Evolutionary conservation across 192 early-diverging fungal genomes (phyloP).

Genomic region (Coemansia sp.): DNA sequence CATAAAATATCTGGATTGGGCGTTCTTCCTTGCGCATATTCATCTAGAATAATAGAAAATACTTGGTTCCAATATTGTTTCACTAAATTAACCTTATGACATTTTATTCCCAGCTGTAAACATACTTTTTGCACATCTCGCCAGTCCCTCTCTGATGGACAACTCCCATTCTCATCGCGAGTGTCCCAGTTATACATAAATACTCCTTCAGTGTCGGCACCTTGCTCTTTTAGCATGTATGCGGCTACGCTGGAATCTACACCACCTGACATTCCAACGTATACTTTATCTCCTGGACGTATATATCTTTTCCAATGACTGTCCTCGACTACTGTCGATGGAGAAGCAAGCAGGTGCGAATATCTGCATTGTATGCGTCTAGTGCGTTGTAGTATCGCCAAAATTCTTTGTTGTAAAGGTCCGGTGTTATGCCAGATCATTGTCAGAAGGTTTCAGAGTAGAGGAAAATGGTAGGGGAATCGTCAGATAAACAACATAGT

Average conservation of each 20-base stretch:
- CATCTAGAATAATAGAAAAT: conserved; percentile 77
- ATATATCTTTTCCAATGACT: not conserved
- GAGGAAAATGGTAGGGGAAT: not conserved
- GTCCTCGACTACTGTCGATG: not conserved
- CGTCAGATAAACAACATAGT: not conserved
- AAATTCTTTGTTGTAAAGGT: not conserved
- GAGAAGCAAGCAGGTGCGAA: no score
- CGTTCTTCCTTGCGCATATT: conserved; percentile 68
- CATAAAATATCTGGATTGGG: conserved; percentile 94
- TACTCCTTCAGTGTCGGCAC: conserved; percentile 68
- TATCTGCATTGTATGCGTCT: no score
- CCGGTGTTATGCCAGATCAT: not conserved
- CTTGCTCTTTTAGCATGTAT: conserved; percentile 64
- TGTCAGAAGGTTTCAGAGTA: not conserved
- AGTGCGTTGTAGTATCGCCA: no score
- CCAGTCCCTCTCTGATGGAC: conserved; percentile 77
- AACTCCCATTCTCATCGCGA: conserved; percentile 71
- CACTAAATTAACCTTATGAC: conserved; percentile 66
- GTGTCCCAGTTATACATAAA: conserved; percentile 98
- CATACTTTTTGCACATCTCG: conserved; percentile 74
- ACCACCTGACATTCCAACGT: conserved; percentile 90
- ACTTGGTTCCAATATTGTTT: conserved; percentile 91
- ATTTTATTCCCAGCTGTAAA: conserved; percentile 64
- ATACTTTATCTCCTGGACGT: conserved; percentile 51
- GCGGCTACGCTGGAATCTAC: conserved; percentile 91